Conservation (phyloP, 768 basidiomycete species). For the Podaxis sp. region DNA sequence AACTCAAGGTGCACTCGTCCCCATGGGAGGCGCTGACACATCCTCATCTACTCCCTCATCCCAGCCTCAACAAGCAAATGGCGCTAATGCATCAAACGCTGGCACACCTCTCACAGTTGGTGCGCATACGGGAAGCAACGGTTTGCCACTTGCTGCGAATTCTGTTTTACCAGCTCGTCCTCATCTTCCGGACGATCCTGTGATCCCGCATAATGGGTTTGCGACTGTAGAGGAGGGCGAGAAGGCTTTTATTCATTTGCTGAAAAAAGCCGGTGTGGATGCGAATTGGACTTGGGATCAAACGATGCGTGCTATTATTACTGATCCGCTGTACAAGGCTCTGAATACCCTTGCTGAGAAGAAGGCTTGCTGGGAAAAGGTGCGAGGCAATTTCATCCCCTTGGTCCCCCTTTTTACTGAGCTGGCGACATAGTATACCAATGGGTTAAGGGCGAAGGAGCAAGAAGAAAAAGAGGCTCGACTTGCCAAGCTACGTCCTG, state of each 20-base stretch:
- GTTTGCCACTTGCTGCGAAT: slow-evolving; percentile 57
- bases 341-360: slow-evolving; percentile 92
- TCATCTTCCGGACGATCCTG: slow-evolving; percentile 81
- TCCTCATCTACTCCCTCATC: slow-evolving; percentile 51
- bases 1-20: slow-evolving; percentile 54
- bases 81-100: slow-evolving; percentile 28
- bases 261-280: slow-evolving; percentile 89
- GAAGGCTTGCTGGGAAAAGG: slow-evolving; percentile 93
- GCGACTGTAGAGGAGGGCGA: slow-evolving; percentile 86
- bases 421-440: slow-evolving; percentile 60
- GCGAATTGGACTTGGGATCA: slow-evolving; percentile 97
- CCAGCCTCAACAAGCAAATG: slow-evolving; percentile 49
- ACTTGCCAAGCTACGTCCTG: slow-evolving; percentile 83
- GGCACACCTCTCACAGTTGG: slow-evolving; percentile 38
- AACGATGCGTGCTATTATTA: slow-evolving; percentile 97
- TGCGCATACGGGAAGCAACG: slow-evolving; percentile 42
- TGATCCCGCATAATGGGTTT: slow-evolving; percentile 91
- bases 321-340: slow-evolving; percentile 95
- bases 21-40: slow-evolving; percentile 51
- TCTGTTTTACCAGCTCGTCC: slow-evolving; percentile 72
- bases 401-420: slow-evolving; percentile 8
- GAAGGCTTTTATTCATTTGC: slow-evolving; percentile 88
- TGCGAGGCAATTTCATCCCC: slow-evolving; percentile 30
- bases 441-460: slow-evolving; percentile 74
- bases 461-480: slow-evolving; percentile 84